Conservation (phyloP, 768 basidiomycete species). For the Mycena capillaripes region DNA sequence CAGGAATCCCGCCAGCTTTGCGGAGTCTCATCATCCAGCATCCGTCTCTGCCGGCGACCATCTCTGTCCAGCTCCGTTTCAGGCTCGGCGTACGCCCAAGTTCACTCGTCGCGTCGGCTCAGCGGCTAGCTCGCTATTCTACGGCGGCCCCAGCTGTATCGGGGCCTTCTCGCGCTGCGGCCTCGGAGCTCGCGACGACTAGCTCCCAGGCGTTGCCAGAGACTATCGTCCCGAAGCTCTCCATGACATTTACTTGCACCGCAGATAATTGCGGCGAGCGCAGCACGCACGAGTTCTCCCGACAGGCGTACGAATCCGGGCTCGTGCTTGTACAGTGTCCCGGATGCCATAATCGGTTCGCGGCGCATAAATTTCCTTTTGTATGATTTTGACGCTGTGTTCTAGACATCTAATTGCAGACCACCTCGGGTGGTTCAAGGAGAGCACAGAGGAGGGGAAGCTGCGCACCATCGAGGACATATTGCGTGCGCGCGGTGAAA, state of each 20-base stretch:
- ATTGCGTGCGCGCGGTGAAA: slow-evolving; percentile 83
- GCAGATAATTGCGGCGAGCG: slow-evolving; percentile 78
- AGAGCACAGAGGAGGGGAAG: slow-evolving; percentile 79
- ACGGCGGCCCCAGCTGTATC: slow-evolving; percentile 28
- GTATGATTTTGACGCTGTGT: slow-evolving; percentile 9
- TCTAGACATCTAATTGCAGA: slow-evolving; percentile 88
- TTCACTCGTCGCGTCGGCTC: slow-evolving; percentile 27
- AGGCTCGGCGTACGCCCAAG: slow-evolving; percentile 30
- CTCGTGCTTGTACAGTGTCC: slow-evolving; percentile 95
- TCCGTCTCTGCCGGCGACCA: slow-evolving; percentile 49
- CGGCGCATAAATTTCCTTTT: slow-evolving; percentile 23
- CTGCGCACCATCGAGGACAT: slow-evolving; percentile 88
- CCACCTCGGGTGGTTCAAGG: slow-evolving; percentile 93
- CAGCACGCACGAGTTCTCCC: slow-evolving; percentile 91
- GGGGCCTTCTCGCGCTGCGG: background rate
- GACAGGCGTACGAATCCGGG: slow-evolving; percentile 86
- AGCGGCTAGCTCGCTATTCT: slow-evolving; percentile 35
- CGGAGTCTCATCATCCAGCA: slow-evolving; percentile 55
- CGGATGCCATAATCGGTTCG: slow-evolving; percentile 87
- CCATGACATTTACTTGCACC: slow-evolving; percentile 90
- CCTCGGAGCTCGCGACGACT: slow-evolving; percentile 24
- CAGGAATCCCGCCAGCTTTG: slow-evolving; percentile 59
- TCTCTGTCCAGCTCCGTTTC: slow-evolving; percentile 50
- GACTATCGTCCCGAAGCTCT: slow-evolving; percentile 71
- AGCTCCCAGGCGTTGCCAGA: slow-evolving; percentile 52